Evolutionary conservation across 768 basidiomycete genomes (phyloP), one percentile per base, ranked within the genome.

Genomic region (Leccinellum luteum): DNA sequence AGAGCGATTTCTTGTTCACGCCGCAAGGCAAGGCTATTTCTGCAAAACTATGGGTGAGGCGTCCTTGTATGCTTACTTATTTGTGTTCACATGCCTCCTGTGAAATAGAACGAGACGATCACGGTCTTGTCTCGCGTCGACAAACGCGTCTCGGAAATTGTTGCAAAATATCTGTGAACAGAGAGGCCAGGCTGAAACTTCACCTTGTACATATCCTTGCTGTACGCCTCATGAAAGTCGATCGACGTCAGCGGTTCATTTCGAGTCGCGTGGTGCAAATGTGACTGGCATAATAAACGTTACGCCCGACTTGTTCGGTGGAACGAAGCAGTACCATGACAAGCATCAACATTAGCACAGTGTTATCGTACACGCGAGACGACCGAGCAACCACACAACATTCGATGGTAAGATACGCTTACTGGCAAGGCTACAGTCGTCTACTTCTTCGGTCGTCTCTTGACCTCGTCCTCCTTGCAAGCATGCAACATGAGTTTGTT

Each of bases 381-480:
- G 52, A 60, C 51, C 17, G 19, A 50, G 47, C 54, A 55, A 57
- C 44, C 47, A 56, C 31, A 30, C 31, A 48, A 52, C 50, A 56
- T 35, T 52, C 23, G 38, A 30, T 4, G 12, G n/a, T 52, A 50
- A 54, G 38, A 57, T 63, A 57, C 35, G 48, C 43, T 45, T 8
- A 48, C 47, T 34, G 41, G 25, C 48, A 45, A 41, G 5, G 15
- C 6, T 9, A 51, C 6, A 14, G 3, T 55, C 23, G 7, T 52
- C 54, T 74, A 72, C 56, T 74, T 74, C 56, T 72, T 72, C 19
- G 71, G 71, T 55, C 81, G 76, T 76, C 87, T 88, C 74, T 83
- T 90, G 55, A 92, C 88, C 73, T 93, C 91, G 21, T 93, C 91
- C 51, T 93, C 90, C 72, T 91, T 92, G 78, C 87, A 89, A 21